Evolutionary conservation across 1,139 yeast genomes (phyloP).

Genomic region (Pichia sp.): DNA sequence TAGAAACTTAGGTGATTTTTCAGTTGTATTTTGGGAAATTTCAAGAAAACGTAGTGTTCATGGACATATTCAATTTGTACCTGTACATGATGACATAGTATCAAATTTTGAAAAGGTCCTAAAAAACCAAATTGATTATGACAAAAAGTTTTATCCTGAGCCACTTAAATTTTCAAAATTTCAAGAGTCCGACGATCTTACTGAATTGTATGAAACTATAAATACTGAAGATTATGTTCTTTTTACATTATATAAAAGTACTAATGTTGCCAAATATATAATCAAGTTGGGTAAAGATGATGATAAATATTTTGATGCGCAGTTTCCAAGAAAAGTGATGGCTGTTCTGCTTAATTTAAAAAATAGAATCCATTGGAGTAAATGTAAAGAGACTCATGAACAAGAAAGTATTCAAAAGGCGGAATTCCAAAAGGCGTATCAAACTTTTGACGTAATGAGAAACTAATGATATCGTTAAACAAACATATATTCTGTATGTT

Average conservation of each 20-base stretch:
- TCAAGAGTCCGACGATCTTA: conserved; percentile 23
- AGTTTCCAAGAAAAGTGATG: conserved; percentile 71
- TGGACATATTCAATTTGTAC: conserved; percentile 58
- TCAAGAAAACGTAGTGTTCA: conserved; percentile 54
- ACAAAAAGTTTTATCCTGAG: conserved; percentile 40
- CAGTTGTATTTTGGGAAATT: conserved; percentile 56
- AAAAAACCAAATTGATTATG: conserved; percentile 33
- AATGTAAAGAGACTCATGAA: conserved; percentile 53
- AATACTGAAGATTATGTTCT: conserved; percentile 37
- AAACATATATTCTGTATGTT: not conserved
- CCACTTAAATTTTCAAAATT: conserved; percentile 41
- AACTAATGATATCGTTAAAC: not conserved
- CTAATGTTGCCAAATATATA: conserved; percentile 17
- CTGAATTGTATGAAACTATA: conserved; percentile 25
- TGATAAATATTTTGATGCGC: conserved; percentile 46
- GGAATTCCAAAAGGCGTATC: conserved; percentile 18
- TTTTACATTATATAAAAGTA: conserved; percentile 28
- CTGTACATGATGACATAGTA: conserved; percentile 41
- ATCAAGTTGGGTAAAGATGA: conserved; percentile 26
- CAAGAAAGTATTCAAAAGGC: conserved; percentile 50
- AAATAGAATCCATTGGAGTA: conserved; percentile 66
- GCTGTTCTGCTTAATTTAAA: conserved; percentile 55
- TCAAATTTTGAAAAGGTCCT: conserved; percentile 37
- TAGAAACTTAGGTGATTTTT: conserved; percentile 29
- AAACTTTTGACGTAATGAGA: conserved; percentile 8